These are phyloP conservation scores for Symbiodinium natans DNA, from an alignment of 73 alveolate genomes.

Conservation along the genomic window DNA sequence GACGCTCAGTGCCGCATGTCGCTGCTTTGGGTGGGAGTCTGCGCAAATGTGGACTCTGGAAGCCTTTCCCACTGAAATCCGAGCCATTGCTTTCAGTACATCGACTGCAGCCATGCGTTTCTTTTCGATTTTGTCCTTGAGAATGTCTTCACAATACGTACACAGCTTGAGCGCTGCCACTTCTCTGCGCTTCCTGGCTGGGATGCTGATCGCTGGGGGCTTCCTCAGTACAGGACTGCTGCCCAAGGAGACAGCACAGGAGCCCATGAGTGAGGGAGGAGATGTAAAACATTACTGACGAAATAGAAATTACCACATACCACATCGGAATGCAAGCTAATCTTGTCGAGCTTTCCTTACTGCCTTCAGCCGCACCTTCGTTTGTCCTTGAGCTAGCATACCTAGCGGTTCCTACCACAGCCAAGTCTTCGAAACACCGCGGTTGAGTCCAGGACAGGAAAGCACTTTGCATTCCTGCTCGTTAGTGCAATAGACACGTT, in stretches of 20 bases:
- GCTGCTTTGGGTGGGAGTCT: constrained; percentile 41
- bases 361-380: too few species aligned
- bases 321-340: too few species aligned
- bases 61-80: constrained; percentile 21
- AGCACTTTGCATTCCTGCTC: too few species aligned
- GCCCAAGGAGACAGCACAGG: constrained; percentile 50
- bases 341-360: too few species aligned
- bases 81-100: constrained; percentile 6
- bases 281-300: neutral
- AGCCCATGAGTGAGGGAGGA: constrained; percentile 17
- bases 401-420: too few species aligned
- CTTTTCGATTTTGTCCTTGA: neutral
- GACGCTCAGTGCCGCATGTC: constrained; percentile 3
- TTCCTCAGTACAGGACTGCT: constrained; percentile 10
- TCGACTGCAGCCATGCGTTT: constrained; percentile 18
- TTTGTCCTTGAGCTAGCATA: too few species aligned
- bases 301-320: too few species aligned
- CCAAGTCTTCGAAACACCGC: too few species aligned
- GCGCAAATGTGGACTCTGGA: constrained; percentile 56
- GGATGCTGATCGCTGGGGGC: neutral
- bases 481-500: too few species aligned
- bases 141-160: neutral
- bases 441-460: too few species aligned
- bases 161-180: neutral
- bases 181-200: constrained; percentile 15